Evolutionary conservation across 495 filamentous ascomycete species (phyloP).

Genomic region (Glutinoglossum americanum): DNA sequence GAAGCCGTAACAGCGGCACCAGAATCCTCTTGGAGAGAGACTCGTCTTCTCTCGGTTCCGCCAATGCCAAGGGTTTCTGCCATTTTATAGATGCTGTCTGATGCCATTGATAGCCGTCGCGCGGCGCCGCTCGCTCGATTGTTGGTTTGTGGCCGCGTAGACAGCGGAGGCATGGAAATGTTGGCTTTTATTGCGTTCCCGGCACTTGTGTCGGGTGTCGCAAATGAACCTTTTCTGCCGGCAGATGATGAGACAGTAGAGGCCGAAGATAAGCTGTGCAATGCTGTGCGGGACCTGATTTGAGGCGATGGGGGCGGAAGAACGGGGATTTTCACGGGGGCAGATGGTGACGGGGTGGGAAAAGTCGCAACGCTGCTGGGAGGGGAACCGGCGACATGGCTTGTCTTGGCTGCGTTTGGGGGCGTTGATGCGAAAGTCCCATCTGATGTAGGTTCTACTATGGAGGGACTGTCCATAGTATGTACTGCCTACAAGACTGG

Average conservation of each 20-base stretch:
- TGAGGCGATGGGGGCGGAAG: background rate
- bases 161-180: conserved; percentile 37
- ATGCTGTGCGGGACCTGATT: conserved; percentile 13
- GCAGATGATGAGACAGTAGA: conserved; percentile 16
- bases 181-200: conserved; percentile 30
- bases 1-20: conserved; percentile 7
- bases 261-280: conserved; percentile 16
- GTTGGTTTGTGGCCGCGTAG: conserved; percentile 12
- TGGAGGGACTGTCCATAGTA: background rate
- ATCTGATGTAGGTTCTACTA: background rate
- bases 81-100: background rate
- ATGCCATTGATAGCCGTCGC: background rate
- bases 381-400: background rate
- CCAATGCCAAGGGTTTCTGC: background rate
- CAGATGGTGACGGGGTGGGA: background rate
- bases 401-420: background rate
- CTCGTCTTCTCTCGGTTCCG: background rate
- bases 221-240: conserved; percentile 29
- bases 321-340: background rate
- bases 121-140: conserved; percentile 4
- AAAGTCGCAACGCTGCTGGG: background rate
- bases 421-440: background rate
- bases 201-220: conserved; percentile 26
- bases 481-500: background rate
- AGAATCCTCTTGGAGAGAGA: conserved; percentile 5